Percentiles rank a stretch among this genome's conserved stretches.
phyloP scores from a whole-genome alignment of 129 eudicot genomes.

The Scalesia atractyloides region DNA sequence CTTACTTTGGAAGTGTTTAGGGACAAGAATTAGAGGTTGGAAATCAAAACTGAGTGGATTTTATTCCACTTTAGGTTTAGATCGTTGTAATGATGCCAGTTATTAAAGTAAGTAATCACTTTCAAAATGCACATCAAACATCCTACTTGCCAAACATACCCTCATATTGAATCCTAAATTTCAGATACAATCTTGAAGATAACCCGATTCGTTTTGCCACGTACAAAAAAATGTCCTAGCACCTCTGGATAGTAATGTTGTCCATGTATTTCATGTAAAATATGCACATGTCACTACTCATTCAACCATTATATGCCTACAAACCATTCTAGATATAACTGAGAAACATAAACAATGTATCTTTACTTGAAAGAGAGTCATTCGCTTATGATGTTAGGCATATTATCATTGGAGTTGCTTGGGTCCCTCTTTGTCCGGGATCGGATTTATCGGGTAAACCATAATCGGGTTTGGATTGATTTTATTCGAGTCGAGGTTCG shows the following conservation, averaged over 20 bases:
- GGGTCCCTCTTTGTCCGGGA: too few relatives aligned
- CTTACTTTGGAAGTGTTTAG: not conserved
- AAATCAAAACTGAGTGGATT: too few relatives aligned
- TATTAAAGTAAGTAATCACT: not conserved
- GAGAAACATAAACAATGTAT: not conserved
- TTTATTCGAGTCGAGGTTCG: too few relatives aligned
- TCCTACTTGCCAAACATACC: not conserved
- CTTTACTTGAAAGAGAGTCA: constrained; percentile 88
- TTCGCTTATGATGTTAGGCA: too few relatives aligned
- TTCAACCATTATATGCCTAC: not conserved
- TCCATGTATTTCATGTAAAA: not conserved
- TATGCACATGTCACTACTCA: not conserved
- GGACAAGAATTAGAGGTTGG: not conserved
- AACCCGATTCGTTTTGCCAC: not conserved
- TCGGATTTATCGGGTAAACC: too few relatives aligned
- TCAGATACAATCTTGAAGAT: not conserved
- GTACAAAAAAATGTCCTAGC: not conserved
- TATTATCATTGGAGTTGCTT: too few relatives aligned
- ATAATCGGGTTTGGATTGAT: too few relatives aligned
- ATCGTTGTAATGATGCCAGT: not conserved
- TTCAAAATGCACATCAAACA: not conserved
- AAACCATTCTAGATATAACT: not conserved
- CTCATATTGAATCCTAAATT: not conserved
- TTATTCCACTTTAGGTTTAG: too few relatives aligned
- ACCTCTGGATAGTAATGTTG: not conserved